phyloP scores from a whole-genome alignment of 2,329 filamentous ascomycete genomes.

The Diaporthe capsici region DNA sequence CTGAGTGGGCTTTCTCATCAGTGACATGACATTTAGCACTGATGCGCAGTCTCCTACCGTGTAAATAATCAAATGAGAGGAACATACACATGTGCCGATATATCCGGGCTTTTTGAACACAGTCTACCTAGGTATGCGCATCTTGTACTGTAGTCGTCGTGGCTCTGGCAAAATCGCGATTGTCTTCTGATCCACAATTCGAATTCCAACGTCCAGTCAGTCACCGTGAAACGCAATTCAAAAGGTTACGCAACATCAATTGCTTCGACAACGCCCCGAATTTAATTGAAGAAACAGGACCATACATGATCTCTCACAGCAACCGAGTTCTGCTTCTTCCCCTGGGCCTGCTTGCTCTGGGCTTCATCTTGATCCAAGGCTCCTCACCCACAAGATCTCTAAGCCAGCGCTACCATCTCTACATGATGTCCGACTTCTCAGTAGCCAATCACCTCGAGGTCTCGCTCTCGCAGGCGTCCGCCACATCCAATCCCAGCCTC shows the following conservation, averaged over 20 bases:
- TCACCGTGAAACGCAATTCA: not conserved
- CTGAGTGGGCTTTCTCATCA: not conserved
- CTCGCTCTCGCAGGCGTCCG: not conserved
- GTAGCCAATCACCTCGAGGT: not conserved
- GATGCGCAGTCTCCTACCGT: not conserved
- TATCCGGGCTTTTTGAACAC: not conserved
- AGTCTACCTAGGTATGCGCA: not conserved
- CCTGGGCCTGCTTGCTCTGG: not conserved
- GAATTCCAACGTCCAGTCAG: not conserved
- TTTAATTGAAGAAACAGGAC: not conserved
- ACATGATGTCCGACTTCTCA: constrained; percentile 24
- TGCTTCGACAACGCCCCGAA: not conserved
- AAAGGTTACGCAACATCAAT: not conserved
- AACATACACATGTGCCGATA: not conserved
- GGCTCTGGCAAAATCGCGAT: not conserved
- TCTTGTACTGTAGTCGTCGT: not conserved
- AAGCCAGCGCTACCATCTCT: not conserved
- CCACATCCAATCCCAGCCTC: constrained; percentile 47
- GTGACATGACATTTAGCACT: not conserved
- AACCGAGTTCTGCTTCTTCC: not conserved
- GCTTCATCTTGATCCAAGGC: not conserved
- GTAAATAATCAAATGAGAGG: not conserved
- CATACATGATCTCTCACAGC: not conserved
- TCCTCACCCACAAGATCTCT: not conserved
- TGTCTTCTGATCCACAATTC: not conserved